These are phyloP conservation scores for Corymbia calophylla DNA, from an alignment of 441 rosid genomes.

Conservation along the genomic window DNA sequence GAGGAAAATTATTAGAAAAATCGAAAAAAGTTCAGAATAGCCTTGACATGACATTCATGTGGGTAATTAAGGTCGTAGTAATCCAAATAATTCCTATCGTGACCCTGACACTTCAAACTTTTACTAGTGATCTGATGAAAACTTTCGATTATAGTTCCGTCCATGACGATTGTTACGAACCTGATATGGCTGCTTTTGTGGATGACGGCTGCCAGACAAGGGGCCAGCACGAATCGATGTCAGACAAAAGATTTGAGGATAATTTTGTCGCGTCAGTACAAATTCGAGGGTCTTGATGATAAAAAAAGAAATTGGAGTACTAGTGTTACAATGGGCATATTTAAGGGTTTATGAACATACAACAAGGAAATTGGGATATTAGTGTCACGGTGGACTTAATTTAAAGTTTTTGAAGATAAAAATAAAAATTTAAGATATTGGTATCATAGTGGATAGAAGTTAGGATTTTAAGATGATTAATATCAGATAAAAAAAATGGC, in stretches of 20 bases:
- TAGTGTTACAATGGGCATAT: too few species aligned
- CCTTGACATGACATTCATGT: background rate
- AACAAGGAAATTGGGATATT: background rate
- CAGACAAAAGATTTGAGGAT: background rate
- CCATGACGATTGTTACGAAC: background rate
- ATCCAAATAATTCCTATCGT: background rate
- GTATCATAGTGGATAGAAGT: background rate
- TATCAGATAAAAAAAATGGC: background rate
- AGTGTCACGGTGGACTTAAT: background rate
- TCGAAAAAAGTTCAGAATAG: background rate
- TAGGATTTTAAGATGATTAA: background rate
- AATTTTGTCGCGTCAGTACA: background rate
- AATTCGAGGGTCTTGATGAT: background rate
- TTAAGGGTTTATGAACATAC: background rate
- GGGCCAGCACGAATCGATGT: background rate
- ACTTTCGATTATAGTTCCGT: fast-evolving
- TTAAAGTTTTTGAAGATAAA: background rate
- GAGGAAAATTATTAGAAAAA: background rate
- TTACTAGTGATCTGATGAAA: background rate
- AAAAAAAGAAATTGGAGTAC: background rate
- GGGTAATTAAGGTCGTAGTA: background rate
- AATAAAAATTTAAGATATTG: background rate
- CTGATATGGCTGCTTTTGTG: fast-evolving
- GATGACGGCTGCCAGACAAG: background rate
- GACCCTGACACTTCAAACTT: background rate